A percentile compares a stretch with the other conserved stretches of the same genome.
Evolutionary conservation across 2,329 filamentous ascomycete species (phyloP).

Genomic region (Fusarium torreyae): DNA sequence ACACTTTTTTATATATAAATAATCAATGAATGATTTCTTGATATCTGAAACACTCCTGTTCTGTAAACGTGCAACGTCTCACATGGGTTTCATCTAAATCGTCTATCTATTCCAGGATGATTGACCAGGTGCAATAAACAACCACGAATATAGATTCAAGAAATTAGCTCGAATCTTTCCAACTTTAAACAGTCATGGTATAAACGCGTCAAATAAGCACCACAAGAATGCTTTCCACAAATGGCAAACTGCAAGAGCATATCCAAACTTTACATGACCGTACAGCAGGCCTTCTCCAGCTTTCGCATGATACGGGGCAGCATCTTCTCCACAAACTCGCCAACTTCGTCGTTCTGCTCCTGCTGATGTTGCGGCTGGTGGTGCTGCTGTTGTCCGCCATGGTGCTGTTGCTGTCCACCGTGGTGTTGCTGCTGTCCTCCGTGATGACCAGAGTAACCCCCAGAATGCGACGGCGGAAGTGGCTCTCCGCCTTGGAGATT

Average conservation of each 20-base stretch:
- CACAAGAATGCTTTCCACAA: constrained; percentile 8
- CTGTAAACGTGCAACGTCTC: constrained; percentile 5
- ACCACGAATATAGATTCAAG: neutral
- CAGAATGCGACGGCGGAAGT: constrained; percentile 61
- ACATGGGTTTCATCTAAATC: constrained; percentile 25
- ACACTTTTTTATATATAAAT: constrained; percentile 1
- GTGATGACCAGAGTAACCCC: constrained; percentile 58
- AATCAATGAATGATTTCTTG: constrained; percentile 24
- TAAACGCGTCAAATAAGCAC: constrained; percentile 23
- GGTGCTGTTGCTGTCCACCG: constrained; percentile 55
- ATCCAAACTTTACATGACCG: constrained; percentile 74
- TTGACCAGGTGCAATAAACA: constrained; percentile 1
- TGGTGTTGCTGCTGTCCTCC: constrained; percentile 58
- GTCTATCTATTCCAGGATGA: constrained; percentile 16
- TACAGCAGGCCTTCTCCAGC: constrained; percentile 79
- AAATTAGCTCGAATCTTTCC: constrained; percentile 14
- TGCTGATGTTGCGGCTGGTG: constrained; percentile 62
- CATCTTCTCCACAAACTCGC: constrained; percentile 72
- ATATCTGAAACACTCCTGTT: constrained; percentile 30
- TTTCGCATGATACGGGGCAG: constrained; percentile 74
- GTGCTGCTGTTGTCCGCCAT: constrained; percentile 57
- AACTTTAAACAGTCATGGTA: constrained; percentile 13
- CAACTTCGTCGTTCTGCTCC: constrained; percentile 67
- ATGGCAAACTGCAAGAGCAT: constrained; percentile 17
- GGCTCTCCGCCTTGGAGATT: constrained; percentile 83